These are phyloP conservation scores for Melanomma pulvis-pyrius DNA, from an alignment of 495 filamentous ascomycete genomes.

Conservation along the genomic window DNA sequence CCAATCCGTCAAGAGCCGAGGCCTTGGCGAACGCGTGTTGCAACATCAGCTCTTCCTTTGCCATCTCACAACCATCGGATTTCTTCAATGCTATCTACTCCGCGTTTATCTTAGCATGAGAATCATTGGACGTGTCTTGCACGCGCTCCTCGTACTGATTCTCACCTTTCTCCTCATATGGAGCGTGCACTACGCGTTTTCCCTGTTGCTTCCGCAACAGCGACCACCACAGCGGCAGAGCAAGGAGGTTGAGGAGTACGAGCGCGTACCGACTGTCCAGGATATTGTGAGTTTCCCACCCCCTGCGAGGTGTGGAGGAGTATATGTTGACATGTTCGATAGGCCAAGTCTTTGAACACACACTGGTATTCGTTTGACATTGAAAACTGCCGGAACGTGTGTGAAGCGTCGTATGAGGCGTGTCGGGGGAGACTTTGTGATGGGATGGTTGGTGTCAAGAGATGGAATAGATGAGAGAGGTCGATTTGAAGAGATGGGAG, in stretches of 20 bases:
- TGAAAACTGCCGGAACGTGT: slow-evolving; percentile 1
- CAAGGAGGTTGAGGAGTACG: not conserved
- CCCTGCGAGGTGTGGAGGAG: not conserved
- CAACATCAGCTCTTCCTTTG: too few relatives aligned
- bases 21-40: too few relatives aligned
- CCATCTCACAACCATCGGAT: not conserved
- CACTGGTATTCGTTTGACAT: not conserved
- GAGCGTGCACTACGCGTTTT: not conserved
- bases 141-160: slow-evolving; percentile 1
- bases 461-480: not conserved
- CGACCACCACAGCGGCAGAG: not conserved
- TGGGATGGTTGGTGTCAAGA: not conserved
- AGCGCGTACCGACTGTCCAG: not conserved
- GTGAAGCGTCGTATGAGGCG: not conserved
- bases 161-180: not conserved
- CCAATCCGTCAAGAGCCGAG: too few relatives aligned
- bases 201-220: not conserved
- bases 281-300: slow-evolving; percentile 5
- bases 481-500: not conserved
- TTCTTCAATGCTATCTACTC: not conserved
- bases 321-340: not conserved
- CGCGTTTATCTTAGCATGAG: not conserved
- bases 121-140: not conserved
- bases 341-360: slow-evolving; percentile 9
- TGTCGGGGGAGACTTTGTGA: slow-evolving; percentile 1